These are phyloP conservation scores for Talaromyces sp. DNA, from an alignment of 2,329 filamentous ascomycete genomes.

Conservation along the genomic window DNA sequence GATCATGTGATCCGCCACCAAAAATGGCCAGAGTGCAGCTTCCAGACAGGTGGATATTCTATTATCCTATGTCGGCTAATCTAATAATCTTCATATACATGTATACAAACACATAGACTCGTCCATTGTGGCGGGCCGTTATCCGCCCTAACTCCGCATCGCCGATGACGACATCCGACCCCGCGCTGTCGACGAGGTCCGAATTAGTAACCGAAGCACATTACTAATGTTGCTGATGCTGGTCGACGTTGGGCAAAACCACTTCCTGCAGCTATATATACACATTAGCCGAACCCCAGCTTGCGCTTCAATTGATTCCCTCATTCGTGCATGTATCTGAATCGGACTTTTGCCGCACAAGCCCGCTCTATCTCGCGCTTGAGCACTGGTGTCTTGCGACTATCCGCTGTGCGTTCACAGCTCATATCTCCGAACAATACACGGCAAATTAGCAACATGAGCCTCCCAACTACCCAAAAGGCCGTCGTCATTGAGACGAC, in stretches of 20 bases:
- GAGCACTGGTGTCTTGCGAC: background rate
- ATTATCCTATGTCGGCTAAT: no score
- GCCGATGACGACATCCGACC: background rate
- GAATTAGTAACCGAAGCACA: background rate
- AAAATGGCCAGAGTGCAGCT: background rate
- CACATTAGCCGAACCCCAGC: background rate
- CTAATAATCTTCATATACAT: no score
- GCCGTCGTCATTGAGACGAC: constrained; percentile 67
- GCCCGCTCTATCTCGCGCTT: constrained; percentile 1
- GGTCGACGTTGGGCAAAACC: background rate
- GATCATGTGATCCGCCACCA: no score
- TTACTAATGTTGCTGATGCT: background rate
- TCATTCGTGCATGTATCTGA: constrained; percentile 5
- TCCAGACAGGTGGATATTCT: background rate
- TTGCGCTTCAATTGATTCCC: background rate
- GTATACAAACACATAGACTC: no score
- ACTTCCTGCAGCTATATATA: background rate
- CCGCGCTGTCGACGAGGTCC: background rate
- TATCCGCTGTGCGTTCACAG: constrained; percentile 6
- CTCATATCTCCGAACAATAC: background rate
- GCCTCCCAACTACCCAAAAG: constrained; percentile 62
- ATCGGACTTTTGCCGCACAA: constrained; percentile 2
- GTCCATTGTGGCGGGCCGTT: no score
- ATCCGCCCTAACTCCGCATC: no score
- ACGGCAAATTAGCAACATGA: constrained; percentile 18